Base-by-base conservation (phyloP, 2,329 filamentous ascomycete genomes). In the Biscogniauxia mediterranea region DNA sequence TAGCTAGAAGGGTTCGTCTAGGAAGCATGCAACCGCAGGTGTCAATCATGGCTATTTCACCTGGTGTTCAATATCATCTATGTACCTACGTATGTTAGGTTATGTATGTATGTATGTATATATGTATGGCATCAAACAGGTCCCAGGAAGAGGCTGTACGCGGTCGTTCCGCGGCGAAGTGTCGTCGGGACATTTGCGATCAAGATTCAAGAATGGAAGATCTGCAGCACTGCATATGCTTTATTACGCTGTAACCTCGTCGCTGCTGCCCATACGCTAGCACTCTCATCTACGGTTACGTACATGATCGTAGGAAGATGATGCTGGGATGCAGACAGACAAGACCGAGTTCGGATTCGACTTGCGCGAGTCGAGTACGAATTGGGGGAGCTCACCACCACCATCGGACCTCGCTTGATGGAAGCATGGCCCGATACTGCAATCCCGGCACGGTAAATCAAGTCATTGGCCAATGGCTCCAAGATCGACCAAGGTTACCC, bases 401-500 rank as follows among this genome's bases (percentile, higher is more conserved):
- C 58, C 61, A 52, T 58, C 61, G 62, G 64, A 28, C 51, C 62
- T 66, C 58, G 56, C 61, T 42, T 61, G 63, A 61, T 64, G 63
- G 61, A 61, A 68, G 60, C 68, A 68, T 67, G 68, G 64, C 64
- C 65, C 69, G 69, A 69, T 58, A 66, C 66, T 61, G 63, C 62
- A 32, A 64, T 66, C 62, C 65, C 66, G 69, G 64, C 57, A 66
- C 70, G 70, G 69, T 61, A 71, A 60, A 69, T 63, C 67, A 69
- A 55, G 61, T 65, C 64, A 73, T 73, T 73, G 71, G 71, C 62
- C 71, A 72, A 72, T 71, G 69, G 67, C 66, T 69, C 62, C 58
- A 42, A 63, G 68, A 71, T 71, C 70, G 69, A 63, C 66, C 66
- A 63, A 68, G 65, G 64, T 64, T 69, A 69, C 71, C 68, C 69